Evolutionary conservation across 2,329 filamentous ascomycete species (phyloP).

Genomic region (Exophiala phaeomuriformis): DNA sequence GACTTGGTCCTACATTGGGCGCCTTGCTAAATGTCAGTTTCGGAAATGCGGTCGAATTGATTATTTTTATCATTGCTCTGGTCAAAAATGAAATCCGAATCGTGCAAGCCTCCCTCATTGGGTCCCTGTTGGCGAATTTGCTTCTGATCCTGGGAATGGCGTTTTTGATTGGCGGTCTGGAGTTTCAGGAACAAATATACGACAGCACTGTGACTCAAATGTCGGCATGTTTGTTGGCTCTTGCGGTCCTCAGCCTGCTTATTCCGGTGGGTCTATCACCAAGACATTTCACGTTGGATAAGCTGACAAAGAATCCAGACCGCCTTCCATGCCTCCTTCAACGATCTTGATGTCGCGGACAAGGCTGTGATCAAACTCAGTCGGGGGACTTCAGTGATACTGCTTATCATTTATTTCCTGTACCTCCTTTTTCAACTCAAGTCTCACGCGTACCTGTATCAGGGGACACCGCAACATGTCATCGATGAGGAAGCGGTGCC

Average conservation of each 20-base stretch:
- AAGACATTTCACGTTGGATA: not conserved
- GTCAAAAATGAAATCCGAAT: constrained; percentile 68
- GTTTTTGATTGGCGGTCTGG: constrained; percentile 79
- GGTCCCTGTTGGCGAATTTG: constrained; percentile 84
- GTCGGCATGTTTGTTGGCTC: constrained; percentile 68
- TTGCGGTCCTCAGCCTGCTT: constrained; percentile 74
- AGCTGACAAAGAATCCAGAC: constrained; percentile 40
- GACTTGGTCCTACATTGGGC: constrained; percentile 73
- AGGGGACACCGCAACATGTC: constrained; percentile 24
- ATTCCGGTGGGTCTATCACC: constrained; percentile 50
- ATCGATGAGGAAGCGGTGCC: constrained; percentile 55
- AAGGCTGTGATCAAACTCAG: constrained; percentile 23
- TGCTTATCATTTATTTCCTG: constrained; percentile 72
- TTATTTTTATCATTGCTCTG: constrained; percentile 62
- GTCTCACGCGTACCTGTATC: constrained; percentile 71
- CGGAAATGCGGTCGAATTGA: constrained; percentile 83
- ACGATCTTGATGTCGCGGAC: constrained; percentile 29
- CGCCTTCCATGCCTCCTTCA: constrained; percentile 61
- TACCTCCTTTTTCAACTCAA: constrained; percentile 90
- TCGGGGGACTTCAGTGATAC: constrained; percentile 59
- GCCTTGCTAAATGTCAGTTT: constrained; percentile 86
- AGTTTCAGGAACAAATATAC: constrained; percentile 75
- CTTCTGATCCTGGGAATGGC: constrained; percentile 85
- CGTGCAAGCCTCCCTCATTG: constrained; percentile 86
- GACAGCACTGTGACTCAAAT: constrained; percentile 89